phyloP scores from a whole-genome alignment of 2,329 filamentous ascomycete genomes.

The Fusarium oxysporum region DNA sequence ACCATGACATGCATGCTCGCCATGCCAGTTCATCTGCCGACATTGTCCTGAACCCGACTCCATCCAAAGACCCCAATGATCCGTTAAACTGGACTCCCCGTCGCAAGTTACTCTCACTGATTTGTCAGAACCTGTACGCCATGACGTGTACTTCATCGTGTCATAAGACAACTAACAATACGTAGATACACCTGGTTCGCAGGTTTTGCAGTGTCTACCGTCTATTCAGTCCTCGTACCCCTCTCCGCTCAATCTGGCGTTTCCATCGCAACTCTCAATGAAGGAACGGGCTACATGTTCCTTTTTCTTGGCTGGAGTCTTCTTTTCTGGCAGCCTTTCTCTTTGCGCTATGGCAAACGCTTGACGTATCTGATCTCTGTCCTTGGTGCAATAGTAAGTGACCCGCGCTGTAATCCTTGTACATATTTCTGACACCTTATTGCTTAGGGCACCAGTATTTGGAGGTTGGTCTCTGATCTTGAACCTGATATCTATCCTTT shows the following conservation, averaged over 20 bases:
- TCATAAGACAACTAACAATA: accelerated
- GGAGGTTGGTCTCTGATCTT: conserved; percentile 19
- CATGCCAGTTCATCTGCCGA: conserved; percentile 49
- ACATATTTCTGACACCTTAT: not conserved
- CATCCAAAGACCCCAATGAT: conserved; percentile 63
- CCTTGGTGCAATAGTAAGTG: conserved; percentile 43
- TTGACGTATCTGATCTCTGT: conserved; percentile 54
- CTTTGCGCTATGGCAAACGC: conserved; percentile 58
- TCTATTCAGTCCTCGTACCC: conserved; percentile 54
- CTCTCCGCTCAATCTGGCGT: conserved; percentile 48
- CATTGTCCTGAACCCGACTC: conserved; percentile 63
- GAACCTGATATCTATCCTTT: accelerated
- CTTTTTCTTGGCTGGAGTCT: conserved; percentile 59
- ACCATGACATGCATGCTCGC: conserved; percentile 47
- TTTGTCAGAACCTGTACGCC: conserved; percentile 47
- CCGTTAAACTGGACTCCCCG: conserved; percentile 61
- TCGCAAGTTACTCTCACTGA: conserved; percentile 43
- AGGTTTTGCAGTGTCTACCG: conserved; percentile 53
- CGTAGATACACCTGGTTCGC: conserved; percentile 52
- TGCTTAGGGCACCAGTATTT: conserved; percentile 36
- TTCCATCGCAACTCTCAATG: conserved; percentile 50
- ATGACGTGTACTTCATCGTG: accelerated
- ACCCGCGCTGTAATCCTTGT: accelerated
- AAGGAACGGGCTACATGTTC: conserved; percentile 56
- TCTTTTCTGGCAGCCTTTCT: conserved; percentile 61